Base-by-base conservation (phyloP, 2,329 filamentous ascomycete species). In the Colletotrichum coccodes region DNA sequence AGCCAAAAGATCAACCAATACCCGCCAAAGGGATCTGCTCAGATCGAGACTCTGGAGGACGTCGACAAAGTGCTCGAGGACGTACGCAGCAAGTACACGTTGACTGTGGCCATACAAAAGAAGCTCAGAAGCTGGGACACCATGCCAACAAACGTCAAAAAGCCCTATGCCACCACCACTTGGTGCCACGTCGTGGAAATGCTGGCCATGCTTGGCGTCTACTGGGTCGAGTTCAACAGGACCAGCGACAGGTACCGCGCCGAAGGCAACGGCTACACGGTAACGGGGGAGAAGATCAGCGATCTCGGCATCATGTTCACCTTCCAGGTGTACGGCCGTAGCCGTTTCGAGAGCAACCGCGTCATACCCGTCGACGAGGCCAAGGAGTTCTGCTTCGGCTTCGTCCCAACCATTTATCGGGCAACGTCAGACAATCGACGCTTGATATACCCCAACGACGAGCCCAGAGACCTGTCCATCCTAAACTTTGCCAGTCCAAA, bases 161-260 rank as follows among this genome's bases (percentile, higher is more conserved):
- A 84, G 40, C 85, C 85, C 0, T 87, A 86, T 57, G 85, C 85
- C 3, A 87, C 84, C 0, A 87, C 83, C 0, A 85, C 86, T n/a
- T 85, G 88, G 68, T 87, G 83, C 62, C 86, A 88, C 71, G 75
- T 88, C 4, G 76, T 89, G 34, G 86, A 88, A 78, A 84, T 88
- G 68, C 80, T 85, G 30, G 85, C 85, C 5, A 83, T 85, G 65
- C 77, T 89, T 18, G 86, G 87, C 8, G 80, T 90, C 8, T 83
- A 90, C 75, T 90, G 87, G 87, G 87, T 85, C 70, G 84, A 86
- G 61, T 89, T 89, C 71, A 85, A 89, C 71, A 80, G 85, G 38
- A 82, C 76, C 9, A 77, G 76, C 14, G 84, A 88, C 71, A 82
- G 83, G 21, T 85, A 88, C 57, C 83, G 83, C n/a, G 86, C 83